Evolutionary conservation across 805 yeast species (phyloP).

Genomic region (Monosporozyma siamensis): DNA sequence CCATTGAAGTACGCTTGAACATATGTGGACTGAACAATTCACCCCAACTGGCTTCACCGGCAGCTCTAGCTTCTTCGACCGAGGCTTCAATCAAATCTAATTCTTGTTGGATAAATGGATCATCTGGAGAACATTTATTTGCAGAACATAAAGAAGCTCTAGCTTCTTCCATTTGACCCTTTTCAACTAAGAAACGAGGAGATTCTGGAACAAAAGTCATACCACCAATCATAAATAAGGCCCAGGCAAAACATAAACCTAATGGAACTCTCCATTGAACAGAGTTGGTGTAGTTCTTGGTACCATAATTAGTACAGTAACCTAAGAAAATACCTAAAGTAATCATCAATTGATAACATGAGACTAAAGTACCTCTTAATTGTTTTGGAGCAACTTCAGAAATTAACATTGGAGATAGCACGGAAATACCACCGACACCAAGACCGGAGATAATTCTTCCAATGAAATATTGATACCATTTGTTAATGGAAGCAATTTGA

Average conservation of each 20-base stretch:
- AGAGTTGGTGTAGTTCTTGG: conserved; percentile 30
- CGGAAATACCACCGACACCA: conserved; percentile 71
- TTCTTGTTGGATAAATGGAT: conserved; percentile 48
- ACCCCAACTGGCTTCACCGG: conserved; percentile 58
- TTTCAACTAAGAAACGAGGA: conserved; percentile 58
- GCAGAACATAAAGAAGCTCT: conserved; percentile 47
- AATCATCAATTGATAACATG: conserved; percentile 63
- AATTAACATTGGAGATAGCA: conserved; percentile 65
- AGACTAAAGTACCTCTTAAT: conserved; percentile 65
- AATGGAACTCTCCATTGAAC: conserved; percentile 74
- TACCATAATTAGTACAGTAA: conserved; percentile 66
- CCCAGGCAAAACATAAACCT: conserved; percentile 49
- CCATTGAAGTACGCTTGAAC: conserved; percentile 39
- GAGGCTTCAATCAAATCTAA: conserved; percentile 50
- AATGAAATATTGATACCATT: conserved; percentile 65
- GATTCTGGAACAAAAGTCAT: conserved; percentile 61
- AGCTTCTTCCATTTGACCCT: conserved; percentile 51
- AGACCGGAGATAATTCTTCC: conserved; percentile 67
- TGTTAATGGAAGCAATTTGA: conserved; percentile 47
- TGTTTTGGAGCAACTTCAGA: conserved; percentile 35
- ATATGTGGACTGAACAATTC: conserved; percentile 59
- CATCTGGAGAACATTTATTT: conserved; percentile 46
- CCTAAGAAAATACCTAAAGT: conserved; percentile 73
- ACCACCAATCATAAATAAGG: conserved; percentile 33
- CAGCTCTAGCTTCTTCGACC: conserved; percentile 48